Evolutionary conservation across 2,329 filamentous ascomycete species (phyloP), one percentile per base, ranked within the genome.

Genomic region (Ophiostoma himal-ulmi): DNA sequence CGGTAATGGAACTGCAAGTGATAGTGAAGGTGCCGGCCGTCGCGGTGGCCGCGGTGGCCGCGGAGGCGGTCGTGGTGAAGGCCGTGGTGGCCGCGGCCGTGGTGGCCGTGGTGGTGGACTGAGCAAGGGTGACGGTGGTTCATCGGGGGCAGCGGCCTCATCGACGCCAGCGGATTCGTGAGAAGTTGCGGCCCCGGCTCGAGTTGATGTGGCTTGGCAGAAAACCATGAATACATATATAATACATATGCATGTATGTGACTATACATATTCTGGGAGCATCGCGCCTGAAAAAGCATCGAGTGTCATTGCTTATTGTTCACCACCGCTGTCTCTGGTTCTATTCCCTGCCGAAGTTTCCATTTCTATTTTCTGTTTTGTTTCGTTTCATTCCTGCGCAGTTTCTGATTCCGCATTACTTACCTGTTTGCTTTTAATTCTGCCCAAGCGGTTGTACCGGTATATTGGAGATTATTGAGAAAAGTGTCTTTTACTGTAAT

Each of bases 1-100:
- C 71, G 94, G 89, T 72, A 89, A 90, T 77, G 91, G 90, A 75
- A 91, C 93, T 73, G 90, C 92, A 72, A 90, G 89, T 77, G 89
- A 88, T 74, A 87, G 85, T 48, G 86, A 88, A 76, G 85, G 84
- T 37, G 80, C 81, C 71, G 86, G 83, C 71, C 82, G 84, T 72
- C 83, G 85, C 13, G 83, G 83, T 30, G 84, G 87, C 66, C 82
- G 87, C 66, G 87, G 87, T 20, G 81, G 84, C 17, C 81, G 84
- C 34, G 82, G 84, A 65, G 11, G 67, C 14, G 73, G 71, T 14
- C 83, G 86, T 48, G 86, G 88, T 67, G 82, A 83, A 72, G 84
- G 88, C 70, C 83, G 88, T 54, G 84, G 86, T 39, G 72, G 86
- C 68, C 84, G 86, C 41, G 83, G 85, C 13, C 82, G 86, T 68